Percentiles rank a stretch among this genome's conserved stretches.
These are phyloP conservation scores for Skeletonema grethae DNA, from an alignment of 108 stramenopile genomes.

Conservation along the genomic window DNA sequence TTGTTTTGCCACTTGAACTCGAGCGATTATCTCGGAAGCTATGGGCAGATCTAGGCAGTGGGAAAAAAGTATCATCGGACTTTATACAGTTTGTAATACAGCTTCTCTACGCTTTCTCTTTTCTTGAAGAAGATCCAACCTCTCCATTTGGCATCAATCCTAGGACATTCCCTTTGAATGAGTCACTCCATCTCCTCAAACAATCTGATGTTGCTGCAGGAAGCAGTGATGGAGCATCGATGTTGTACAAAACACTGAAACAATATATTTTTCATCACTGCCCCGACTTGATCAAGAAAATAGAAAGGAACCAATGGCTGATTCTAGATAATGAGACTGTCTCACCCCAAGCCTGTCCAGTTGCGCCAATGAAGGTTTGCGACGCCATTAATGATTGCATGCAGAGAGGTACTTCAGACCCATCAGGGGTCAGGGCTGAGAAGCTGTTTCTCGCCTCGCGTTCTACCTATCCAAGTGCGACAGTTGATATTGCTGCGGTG, in stretches of 20 bases:
- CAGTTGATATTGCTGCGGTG: conserved; percentile 41
- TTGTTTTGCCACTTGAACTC: conserved; percentile 43
- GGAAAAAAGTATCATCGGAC: neutral
- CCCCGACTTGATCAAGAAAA: conserved; percentile 16
- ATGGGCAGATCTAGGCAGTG: conserved; percentile 13
- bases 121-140: conserved; percentile 35
- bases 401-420: neutral
- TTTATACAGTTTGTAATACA: conserved; percentile 48
- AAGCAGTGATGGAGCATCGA: neutral
- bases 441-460: conserved; percentile 49
- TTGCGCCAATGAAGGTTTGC: conserved; percentile 20
- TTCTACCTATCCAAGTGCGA: conserved; percentile 31
- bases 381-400: conserved; percentile 40
- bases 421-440: conserved; percentile 48
- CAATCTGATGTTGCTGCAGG: neutral
- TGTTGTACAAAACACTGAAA: conserved; percentile 12
- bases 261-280: conserved; percentile 25
- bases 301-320: conserved; percentile 9
- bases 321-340: neutral
- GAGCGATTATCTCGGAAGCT: conserved; percentile 20
- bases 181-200: conserved; percentile 15
- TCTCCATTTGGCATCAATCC: conserved; percentile 64
- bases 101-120: conserved; percentile 62
- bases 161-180: conserved; percentile 49
- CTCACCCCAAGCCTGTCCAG: neutral